A percentile compares a stretch with the other conserved stretches of the same genome.
Evolutionary conservation across 2,329 filamentous ascomycete species (phyloP).

Genomic region (Chaetomium olivaceum): DNA sequence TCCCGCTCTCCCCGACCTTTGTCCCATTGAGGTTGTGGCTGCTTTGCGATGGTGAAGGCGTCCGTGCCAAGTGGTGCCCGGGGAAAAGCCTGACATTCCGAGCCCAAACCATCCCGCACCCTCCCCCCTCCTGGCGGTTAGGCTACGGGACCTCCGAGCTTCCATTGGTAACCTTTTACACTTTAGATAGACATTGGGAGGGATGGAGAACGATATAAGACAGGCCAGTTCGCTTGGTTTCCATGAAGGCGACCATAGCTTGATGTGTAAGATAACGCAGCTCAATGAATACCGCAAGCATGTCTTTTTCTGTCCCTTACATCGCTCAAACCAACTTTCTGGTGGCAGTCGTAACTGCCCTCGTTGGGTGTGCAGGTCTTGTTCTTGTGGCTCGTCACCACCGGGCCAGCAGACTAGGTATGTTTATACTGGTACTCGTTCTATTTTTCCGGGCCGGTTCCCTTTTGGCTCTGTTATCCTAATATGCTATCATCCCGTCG

Average conservation of each 20-base stretch:
- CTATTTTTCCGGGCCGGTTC: background rate
- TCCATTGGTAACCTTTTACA: background rate
- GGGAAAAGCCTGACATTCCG: background rate
- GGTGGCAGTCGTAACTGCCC: background rate
- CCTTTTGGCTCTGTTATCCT: too few species aligned
- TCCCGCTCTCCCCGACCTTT: background rate
- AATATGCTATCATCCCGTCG: too few species aligned
- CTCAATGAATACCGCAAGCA: background rate
- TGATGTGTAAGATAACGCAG: background rate
- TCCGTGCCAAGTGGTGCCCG: background rate
- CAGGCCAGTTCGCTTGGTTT: background rate
- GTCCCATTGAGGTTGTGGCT: background rate
- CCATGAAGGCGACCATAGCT: background rate
- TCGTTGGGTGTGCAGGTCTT: background rate
- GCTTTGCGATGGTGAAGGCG: background rate
- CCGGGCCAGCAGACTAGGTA: background rate
- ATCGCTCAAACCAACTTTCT: background rate
- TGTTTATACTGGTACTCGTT: background rate
- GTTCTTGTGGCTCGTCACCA: background rate
- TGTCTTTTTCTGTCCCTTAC: background rate
- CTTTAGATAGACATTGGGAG: background rate
- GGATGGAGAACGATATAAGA: background rate
- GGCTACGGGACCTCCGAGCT: constrained; percentile 7
- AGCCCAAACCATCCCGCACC: background rate
- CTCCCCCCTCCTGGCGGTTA: constrained; percentile 1